Conservation (phyloP, 495 filamentous ascomycete species). For the Cryomyces minteri region DNA sequence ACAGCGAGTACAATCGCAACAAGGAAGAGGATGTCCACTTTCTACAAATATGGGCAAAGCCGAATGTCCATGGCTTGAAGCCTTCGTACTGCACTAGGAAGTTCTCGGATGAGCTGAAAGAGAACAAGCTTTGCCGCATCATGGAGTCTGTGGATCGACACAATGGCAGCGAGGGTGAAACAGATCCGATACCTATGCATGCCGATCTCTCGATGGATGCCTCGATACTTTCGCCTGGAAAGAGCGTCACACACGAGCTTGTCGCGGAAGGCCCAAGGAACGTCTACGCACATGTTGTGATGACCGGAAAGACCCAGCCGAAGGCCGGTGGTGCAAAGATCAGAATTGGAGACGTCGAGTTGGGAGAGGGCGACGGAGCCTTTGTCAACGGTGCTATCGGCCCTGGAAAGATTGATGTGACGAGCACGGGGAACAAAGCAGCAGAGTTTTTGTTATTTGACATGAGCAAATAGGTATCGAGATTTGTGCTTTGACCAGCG, state of each 20-base stretch:
- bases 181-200: conserved; percentile 57
- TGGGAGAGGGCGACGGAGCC: conserved; percentile 58
- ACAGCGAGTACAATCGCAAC: conserved; percentile 59
- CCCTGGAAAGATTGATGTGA: conserved; percentile 15
- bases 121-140: conserved; percentile 45
- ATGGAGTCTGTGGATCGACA: conserved; percentile 50
- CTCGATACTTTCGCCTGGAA: conserved; percentile 30
- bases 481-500: too few species aligned
- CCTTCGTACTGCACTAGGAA: conserved; percentile 52
- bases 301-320: conserved; percentile 29
- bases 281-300: conserved; percentile 58
- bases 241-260: conserved; percentile 29
- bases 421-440: conserved; percentile 17
- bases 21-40: conserved; percentile 49
- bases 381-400: conserved; percentile 30
- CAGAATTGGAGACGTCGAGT: conserved; percentile 38
- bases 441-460: conserved; percentile 24
- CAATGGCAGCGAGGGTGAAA: conserved; percentile 33
- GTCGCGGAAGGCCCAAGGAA: conserved; percentile 45
- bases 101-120: conserved; percentile 50
- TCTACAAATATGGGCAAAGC: conserved; percentile 65
- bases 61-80: conserved; percentile 46
- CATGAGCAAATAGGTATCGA: conserved; percentile 9
- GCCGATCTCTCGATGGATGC: conserved; percentile 66
- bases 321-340: conserved; percentile 51